Evolutionary conservation across 768 basidiomycete genomes (phyloP).

Genomic region (Boletus insuetus): DNA sequence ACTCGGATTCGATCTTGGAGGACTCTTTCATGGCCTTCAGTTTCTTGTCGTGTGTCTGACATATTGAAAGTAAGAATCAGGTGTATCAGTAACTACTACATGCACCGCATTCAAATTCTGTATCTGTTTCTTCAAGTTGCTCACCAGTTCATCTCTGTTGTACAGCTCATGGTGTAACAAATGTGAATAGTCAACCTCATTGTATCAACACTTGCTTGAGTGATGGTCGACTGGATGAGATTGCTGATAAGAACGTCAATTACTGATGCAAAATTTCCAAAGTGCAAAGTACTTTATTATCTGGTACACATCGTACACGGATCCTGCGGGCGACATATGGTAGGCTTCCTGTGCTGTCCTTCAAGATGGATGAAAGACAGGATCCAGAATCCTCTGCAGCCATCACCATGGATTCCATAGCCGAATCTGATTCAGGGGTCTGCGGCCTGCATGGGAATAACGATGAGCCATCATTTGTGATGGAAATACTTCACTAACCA

Average conservation of each 20-base stretch:
- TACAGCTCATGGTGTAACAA: not conserved
- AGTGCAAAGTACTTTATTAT: not conserved
- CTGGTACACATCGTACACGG: not conserved
- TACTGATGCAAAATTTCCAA: not conserved
- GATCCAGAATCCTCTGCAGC: not conserved
- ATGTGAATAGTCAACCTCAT: not conserved
- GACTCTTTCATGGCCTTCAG: not conserved
- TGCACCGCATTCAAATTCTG: not conserved
- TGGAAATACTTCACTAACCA: not conserved
- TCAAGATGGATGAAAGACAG: too few species aligned
- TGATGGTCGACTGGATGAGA: not conserved
- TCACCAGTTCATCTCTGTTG: not conserved
- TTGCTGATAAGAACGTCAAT: not conserved
- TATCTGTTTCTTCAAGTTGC: not conserved
- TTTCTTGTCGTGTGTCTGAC: not conserved
- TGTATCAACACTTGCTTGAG: not conserved
- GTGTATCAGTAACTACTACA: not conserved
- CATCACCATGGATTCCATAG: not conserved
- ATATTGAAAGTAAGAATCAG: not conserved
- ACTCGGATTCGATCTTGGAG: not conserved
- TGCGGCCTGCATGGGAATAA: not conserved
- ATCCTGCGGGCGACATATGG: not conserved
- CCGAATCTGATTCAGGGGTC: not conserved
- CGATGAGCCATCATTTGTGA: not conserved
- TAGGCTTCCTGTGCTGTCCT: not conserved